Percentiles rank a stretch among this genome's conserved stretches.
Conservation (phyloP, 2,329 filamentous ascomycete species). For the Colletotrichum acutatum region DNA sequence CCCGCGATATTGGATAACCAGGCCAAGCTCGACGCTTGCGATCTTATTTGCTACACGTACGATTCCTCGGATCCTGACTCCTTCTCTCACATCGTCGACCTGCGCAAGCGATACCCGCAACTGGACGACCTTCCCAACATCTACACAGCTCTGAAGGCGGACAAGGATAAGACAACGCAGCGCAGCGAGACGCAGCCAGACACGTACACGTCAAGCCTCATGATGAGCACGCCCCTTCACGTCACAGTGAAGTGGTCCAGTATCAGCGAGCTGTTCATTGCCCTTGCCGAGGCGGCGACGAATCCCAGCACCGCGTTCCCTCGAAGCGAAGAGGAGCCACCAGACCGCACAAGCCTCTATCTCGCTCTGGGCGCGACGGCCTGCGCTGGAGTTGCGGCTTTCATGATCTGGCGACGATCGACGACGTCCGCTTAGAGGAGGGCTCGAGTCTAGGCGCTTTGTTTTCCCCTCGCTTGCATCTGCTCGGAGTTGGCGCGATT, state of each 20-base stretch:
- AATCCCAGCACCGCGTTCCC: constrained; percentile 91
- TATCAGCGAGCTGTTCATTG: constrained; percentile 93
- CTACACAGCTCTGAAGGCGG: constrained; percentile 93
- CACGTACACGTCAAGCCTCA: constrained; percentile 84
- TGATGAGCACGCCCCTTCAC: constrained; percentile 92
- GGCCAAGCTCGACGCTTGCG: constrained; percentile 89
- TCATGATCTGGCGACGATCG: constrained; percentile 73
- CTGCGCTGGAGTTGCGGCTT: constrained; percentile 70
- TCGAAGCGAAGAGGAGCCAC: constrained; percentile 85
- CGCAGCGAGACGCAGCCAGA: constrained; percentile 91
- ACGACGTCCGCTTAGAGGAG: constrained; percentile 55
- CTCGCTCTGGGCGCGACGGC: constrained; percentile 82
- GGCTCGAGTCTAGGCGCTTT: not conserved
- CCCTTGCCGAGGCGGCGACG: constrained; percentile 89
- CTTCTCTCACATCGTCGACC: constrained; percentile 88
- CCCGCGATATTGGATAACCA: constrained; percentile 93
- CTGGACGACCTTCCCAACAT: constrained; percentile 91
- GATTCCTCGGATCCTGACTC: constrained; percentile 97
- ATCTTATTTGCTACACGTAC: constrained; percentile 94
- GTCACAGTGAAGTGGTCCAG: constrained; percentile 95
- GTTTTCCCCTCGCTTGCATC: constrained; percentile 9
- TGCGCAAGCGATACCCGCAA: constrained; percentile 82
- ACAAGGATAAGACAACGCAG: constrained; percentile 97
- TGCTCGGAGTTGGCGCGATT: constrained; percentile 29
- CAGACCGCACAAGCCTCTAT: constrained; percentile 87